Conservation (phyloP, 2,329 filamentous ascomycete species). For the Aspergillus vadensis region DNA sequence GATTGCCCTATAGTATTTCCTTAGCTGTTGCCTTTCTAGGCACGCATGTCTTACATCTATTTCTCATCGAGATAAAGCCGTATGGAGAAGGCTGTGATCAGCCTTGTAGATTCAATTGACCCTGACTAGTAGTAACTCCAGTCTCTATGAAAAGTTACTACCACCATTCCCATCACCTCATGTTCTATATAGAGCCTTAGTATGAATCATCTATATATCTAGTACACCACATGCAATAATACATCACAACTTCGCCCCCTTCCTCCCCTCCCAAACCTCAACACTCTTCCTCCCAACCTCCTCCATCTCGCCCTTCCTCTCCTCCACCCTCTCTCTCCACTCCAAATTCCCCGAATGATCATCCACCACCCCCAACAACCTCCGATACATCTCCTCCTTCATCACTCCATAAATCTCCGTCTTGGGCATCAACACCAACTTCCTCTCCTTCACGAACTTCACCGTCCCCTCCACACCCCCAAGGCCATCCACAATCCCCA, state of each 20-base stretch:
- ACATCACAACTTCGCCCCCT: conserved; percentile 27
- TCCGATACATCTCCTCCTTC: conserved; percentile 75
- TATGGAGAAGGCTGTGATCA: too few species aligned
- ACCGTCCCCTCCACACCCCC: conserved; percentile 67
- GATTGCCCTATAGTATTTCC: too few species aligned
- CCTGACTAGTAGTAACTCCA: not conserved
- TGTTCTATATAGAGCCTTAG: not conserved
- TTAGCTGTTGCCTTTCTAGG: too few species aligned
- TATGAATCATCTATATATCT: not conserved
- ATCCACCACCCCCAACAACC: conserved; percentile 62
- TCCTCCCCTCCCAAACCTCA: conserved; percentile 50
- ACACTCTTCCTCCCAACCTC: conserved; percentile 51
- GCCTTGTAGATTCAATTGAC: too few species aligned
- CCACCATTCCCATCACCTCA: not conserved
- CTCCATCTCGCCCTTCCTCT: conserved; percentile 47
- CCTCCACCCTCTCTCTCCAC: conserved; percentile 50
- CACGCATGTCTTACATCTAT: too few species aligned
- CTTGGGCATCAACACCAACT: conserved; percentile 63
- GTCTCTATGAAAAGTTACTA: too few species aligned
- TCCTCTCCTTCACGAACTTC: conserved; percentile 59
- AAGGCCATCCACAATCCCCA: conserved; percentile 68
- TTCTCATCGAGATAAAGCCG: too few species aligned
- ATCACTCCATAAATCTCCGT: conserved; percentile 69
- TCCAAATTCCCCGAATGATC: conserved; percentile 51
- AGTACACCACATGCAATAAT: not conserved